Conservation (phyloP, 176 grass and related monocot genomes). For the Eleusine indica region DNA sequence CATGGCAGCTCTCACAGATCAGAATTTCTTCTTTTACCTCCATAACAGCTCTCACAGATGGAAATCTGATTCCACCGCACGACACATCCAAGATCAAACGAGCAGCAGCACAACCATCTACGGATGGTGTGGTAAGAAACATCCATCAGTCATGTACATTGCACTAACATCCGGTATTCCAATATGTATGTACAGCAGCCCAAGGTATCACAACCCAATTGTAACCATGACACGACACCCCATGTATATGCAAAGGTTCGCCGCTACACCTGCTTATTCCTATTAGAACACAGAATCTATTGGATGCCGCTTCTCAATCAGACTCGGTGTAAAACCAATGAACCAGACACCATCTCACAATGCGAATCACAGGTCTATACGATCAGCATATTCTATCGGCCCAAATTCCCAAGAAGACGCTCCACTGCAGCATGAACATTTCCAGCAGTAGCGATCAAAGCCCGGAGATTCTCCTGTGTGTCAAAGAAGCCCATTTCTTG, state of each 20-base stretch:
- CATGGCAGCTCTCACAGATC: too few species aligned
- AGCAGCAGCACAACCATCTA: neutral
- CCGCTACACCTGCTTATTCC: slow-evolving; percentile 40
- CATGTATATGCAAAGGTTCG: slow-evolving; percentile 38
- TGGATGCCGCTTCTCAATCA: slow-evolving; percentile 35
- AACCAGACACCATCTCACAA: slow-evolving; percentile 36
- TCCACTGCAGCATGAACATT: slow-evolving; percentile 95
- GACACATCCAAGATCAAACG: neutral
- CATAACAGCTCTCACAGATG: neutral
- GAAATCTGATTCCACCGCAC: neutral
- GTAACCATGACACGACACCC: slow-evolving; percentile 32
- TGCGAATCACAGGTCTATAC: slow-evolving; percentile 16
- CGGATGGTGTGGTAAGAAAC: neutral
- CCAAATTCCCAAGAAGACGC: slow-evolving; percentile 82
- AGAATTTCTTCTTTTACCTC: too few species aligned
- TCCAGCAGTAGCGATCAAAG: slow-evolving; percentile 75
- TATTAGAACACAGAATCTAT: slow-evolving; percentile 43
- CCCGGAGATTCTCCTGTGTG: slow-evolving; percentile 81
- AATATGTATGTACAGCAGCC: slow-evolving; percentile 57
- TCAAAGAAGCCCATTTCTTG: slow-evolving; percentile 98
- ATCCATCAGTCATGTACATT: slow-evolving; percentile 41
- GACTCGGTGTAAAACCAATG: slow-evolving; percentile 38
- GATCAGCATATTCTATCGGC: slow-evolving; percentile 48
- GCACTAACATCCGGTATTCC: slow-evolving; percentile 17
- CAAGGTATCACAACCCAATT: slow-evolving; percentile 38